phyloP scores from a whole-genome alignment of 345 rosid species.

The Sisymbrium irio region DNA sequence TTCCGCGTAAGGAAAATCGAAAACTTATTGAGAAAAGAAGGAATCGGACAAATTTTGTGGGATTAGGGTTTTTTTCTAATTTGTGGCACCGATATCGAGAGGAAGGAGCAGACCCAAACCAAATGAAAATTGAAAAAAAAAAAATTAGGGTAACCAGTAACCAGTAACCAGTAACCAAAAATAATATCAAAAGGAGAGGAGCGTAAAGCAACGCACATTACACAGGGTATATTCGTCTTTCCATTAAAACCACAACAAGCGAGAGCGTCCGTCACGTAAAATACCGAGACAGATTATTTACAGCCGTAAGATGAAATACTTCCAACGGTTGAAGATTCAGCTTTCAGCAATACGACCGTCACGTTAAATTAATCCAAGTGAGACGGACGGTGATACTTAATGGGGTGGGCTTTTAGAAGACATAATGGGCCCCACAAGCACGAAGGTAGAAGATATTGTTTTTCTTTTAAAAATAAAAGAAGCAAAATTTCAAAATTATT shows the following conservation, averaged over 20 bases:
- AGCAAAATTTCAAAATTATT: not conserved
- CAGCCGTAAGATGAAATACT: conserved; percentile 1
- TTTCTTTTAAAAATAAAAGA: not conserved
- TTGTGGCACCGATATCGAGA: conserved; percentile 30
- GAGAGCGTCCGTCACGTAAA: conserved; percentile 13
- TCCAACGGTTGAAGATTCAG: conserved; percentile 1
- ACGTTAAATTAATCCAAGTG: not conserved
- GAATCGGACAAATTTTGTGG: not conserved
- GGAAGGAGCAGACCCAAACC: not conserved
- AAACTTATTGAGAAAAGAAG: conserved; percentile 19
- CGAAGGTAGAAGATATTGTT: not conserved
- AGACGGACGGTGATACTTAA: conserved; percentile 16
- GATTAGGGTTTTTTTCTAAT: conserved; percentile 52
- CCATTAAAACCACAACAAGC: not conserved
- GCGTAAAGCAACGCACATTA: conserved; percentile 28
- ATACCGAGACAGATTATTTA: not conserved
- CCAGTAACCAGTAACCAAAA: not conserved
- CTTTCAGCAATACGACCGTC: not conserved
- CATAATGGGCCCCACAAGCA: not conserved
- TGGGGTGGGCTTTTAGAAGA: conserved; percentile 31
- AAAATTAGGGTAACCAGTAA: conserved; percentile 14
- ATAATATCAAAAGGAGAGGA: conserved; percentile 24
- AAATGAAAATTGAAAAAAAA: not conserved
- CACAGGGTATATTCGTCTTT: conserved; percentile 32
- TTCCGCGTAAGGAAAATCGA: conserved; percentile 26